Evolutionary conservation across 768 basidiomycete genomes (phyloP).

Genomic region (Tulasnella sp.): DNA sequence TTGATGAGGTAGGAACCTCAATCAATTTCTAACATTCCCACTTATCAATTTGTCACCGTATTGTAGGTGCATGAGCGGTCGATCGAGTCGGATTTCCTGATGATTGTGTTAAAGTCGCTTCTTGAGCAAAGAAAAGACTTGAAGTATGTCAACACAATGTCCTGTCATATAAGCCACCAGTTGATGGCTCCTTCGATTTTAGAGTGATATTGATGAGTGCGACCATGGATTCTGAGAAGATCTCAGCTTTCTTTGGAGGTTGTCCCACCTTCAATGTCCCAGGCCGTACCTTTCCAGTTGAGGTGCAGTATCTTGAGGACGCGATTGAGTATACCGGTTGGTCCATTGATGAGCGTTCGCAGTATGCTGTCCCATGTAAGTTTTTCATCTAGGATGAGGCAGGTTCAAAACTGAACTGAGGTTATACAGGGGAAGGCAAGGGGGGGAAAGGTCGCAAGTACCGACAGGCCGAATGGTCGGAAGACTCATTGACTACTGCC

Average conservation of each 20-base stretch:
- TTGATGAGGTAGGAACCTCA: constrained; percentile 61
- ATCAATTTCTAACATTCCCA: neutral
- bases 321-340: constrained; percentile 73
- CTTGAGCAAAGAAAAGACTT: constrained; percentile 65
- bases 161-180: neutral
- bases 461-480: constrained; percentile 60
- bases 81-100: constrained; percentile 93
- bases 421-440: constrained; percentile 4
- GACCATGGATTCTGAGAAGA: constrained; percentile 83
- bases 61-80: constrained; percentile 83
- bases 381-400: constrained; percentile 8
- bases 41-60: constrained; percentile 22
- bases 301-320: constrained; percentile 78
- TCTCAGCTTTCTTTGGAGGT: constrained; percentile 78
- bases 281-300: constrained; percentile 90
- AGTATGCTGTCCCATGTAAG: constrained; percentile 64
- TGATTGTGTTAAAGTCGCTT: constrained; percentile 84
- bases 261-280: constrained; percentile 76
- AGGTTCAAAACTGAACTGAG: neutral
- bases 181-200: neutral
- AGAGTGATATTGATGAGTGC: constrained; percentile 96
- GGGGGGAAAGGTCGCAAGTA: constrained; percentile 33
- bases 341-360: constrained; percentile 68
- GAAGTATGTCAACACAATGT: constrained; percentile 41
- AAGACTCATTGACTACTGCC: constrained; percentile 44